A percentile compares a stretch with the other conserved stretches of the same genome.
Conservation (phyloP, 108 stramenopile genomes). For the Discostella pseudostelligera region DNA sequence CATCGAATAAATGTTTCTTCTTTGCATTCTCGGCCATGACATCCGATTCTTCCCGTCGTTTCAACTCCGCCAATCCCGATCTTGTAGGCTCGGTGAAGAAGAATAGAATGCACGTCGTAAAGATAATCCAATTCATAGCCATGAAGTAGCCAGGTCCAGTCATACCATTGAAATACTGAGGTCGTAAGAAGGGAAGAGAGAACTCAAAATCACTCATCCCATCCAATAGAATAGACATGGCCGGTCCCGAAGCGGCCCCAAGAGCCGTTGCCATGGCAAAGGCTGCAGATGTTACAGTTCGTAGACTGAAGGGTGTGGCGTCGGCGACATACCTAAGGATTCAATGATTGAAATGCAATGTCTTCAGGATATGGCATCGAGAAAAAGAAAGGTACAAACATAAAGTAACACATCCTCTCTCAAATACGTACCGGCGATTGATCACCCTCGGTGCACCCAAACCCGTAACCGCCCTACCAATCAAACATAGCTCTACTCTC, state of each 20-base stretch:
- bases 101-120: conserved; percentile 27
- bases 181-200: conserved; percentile 48
- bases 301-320: conserved; percentile 57
- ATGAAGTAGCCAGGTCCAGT: conserved; percentile 70
- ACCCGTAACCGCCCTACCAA: conserved; percentile 73
- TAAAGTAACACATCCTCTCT: background rate
- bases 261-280: conserved; percentile 73
- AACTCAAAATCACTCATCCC: conserved; percentile 54
- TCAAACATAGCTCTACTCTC: conserved; percentile 61
- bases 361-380: background rate
- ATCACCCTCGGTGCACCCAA: conserved; percentile 80
- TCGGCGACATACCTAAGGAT: conserved; percentile 82
- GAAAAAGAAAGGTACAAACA: background rate
- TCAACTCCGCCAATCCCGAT: conserved; percentile 58
- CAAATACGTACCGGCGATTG: conserved; percentile 50
- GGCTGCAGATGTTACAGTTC: conserved; percentile 64
- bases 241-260: conserved; percentile 73
- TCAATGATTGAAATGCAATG: conserved; percentile 15
- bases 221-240: conserved; percentile 65
- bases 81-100: conserved; percentile 56
- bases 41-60: conserved; percentile 20
- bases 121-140: conserved; percentile 55
- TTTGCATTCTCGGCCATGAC: conserved; percentile 6
- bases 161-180: conserved; percentile 64
- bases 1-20: conserved; percentile 9